Percentiles rank a stretch among this genome's conserved stretches.
phyloP scores from a whole-genome alignment of 495 filamentous ascomycete species.

The Xylaria nigripes region DNA sequence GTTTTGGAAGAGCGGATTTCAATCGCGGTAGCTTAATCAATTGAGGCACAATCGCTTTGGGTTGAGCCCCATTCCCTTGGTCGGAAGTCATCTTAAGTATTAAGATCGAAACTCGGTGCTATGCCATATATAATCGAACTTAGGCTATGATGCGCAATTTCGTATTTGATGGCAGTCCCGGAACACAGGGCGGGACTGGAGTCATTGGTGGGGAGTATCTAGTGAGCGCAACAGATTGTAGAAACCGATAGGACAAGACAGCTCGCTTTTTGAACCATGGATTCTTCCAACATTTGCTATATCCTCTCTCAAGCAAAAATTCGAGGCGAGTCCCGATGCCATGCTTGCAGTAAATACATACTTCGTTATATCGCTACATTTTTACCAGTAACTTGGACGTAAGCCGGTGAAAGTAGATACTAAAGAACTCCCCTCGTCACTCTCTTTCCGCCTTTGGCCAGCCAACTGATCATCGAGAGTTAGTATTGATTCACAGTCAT shows the following conservation, averaged over 20 bases:
- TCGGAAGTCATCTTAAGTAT: too few relatives aligned
- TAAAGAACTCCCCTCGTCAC: conserved; percentile 22
- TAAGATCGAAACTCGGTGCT: too few relatives aligned
- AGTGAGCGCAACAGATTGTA: not conserved
- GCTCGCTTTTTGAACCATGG: not conserved
- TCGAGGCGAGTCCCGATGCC: conserved; percentile 13
- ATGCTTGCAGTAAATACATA: conserved; percentile 2
- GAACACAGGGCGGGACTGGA: too few relatives aligned
- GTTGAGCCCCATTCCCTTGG: too few relatives aligned
- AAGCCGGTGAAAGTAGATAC: conserved; percentile 24
- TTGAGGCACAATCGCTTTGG: too few relatives aligned
- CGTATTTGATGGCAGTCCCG: too few relatives aligned
- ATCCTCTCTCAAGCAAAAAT: not conserved
- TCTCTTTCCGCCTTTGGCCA: conserved; percentile 21
- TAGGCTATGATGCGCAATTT: too few relatives aligned
- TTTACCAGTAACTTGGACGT: conserved; percentile 28
- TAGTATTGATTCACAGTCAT: not conserved
- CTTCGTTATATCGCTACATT: not conserved
- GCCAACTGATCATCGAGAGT: conserved; percentile 12
- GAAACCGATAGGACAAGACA: not conserved
- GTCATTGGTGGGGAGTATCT: too few relatives aligned
- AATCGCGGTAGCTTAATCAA: too few relatives aligned
- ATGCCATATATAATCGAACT: too few relatives aligned
- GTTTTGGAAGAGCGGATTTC: not conserved
- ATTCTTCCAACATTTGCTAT: not conserved